Percentiles rank a stretch among this genome's conserved stretches.
phyloP scores from a whole-genome alignment of 768 basidiomycete genomes.

The Kondoa malvinella region DNA sequence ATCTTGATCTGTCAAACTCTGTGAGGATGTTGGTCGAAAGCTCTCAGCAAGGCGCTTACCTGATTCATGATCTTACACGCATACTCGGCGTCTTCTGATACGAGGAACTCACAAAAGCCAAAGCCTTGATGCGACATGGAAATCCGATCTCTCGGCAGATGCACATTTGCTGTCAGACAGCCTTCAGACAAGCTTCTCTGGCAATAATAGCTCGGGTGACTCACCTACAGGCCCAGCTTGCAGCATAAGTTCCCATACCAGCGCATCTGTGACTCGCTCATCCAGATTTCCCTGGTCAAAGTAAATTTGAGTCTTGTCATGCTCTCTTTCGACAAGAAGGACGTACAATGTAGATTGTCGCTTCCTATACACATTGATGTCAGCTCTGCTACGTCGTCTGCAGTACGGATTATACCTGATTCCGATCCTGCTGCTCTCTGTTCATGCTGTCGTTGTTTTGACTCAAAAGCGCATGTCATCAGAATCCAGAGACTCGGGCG shows the following conservation, averaged over 20 bases:
- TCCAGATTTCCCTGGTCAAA: conserved; percentile 85
- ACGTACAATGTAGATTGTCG: conserved; percentile 64
- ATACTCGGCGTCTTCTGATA: conserved; percentile 98
- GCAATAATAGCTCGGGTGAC: conserved; percentile 30
- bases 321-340: conserved; percentile 12
- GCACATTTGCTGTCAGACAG: conserved; percentile 61
- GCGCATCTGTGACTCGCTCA: conserved; percentile 79
- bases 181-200: not conserved
- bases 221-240: conserved; percentile 96
- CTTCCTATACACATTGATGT: conserved; percentile 39
- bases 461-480: too few species aligned
- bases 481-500: too few species aligned
- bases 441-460: too few species aligned
- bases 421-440: not conserved
- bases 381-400: too few species aligned
- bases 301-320: not conserved
- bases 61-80: conserved; percentile 99
- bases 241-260: conserved; percentile 96
- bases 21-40: not conserved
- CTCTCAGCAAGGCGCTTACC: conserved; percentile 18
- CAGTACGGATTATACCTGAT: not conserved
- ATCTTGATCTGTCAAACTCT: conserved; percentile 50
- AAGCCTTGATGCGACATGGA: conserved; percentile 98
- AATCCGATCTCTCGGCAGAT: conserved; percentile 93
- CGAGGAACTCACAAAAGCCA: conserved; percentile 98